Percentiles rank a stretch among this genome's conserved stretches.
These are phyloP conservation scores for Castanea crenata DNA, from an alignment of 306 rosid species.

Conservation along the genomic window DNA sequence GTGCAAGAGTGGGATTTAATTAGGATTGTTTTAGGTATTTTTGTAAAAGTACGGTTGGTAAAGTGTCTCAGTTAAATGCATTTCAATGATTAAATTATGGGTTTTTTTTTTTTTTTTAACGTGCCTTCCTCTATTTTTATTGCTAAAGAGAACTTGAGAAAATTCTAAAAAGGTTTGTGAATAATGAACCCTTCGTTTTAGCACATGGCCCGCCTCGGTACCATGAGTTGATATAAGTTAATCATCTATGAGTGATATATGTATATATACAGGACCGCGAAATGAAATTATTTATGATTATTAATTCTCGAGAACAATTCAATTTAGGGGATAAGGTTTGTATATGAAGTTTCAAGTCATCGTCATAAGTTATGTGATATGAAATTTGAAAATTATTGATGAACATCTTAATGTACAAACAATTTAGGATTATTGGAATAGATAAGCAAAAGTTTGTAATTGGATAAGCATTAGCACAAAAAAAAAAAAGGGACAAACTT, in stretches of 20 bases:
- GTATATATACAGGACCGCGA: not conserved
- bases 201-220: not conserved
- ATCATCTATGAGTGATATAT: not conserved
- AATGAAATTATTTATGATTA: no score
- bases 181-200: not conserved
- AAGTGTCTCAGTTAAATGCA: no score
- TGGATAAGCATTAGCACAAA: slow-evolving; percentile 9
- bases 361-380: not conserved
- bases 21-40: no score
- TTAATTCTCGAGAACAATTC: no score
- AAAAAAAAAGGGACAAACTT: slow-evolving; percentile 13
- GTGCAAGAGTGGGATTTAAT: no score
- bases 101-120: no score
- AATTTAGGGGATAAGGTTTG: no score
- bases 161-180: no score
- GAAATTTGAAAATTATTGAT: not conserved
- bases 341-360: not conserved
- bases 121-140: not conserved
- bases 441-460: not conserved
- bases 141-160: not conserved
- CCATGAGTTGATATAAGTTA: not conserved
- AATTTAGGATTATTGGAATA: not conserved
- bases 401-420: no score
- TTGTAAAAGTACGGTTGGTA: no score
- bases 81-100: no score